phyloP scores from a whole-genome alignment of 495 filamentous ascomycete genomes.

The Articulospora tetracladia region DNA sequence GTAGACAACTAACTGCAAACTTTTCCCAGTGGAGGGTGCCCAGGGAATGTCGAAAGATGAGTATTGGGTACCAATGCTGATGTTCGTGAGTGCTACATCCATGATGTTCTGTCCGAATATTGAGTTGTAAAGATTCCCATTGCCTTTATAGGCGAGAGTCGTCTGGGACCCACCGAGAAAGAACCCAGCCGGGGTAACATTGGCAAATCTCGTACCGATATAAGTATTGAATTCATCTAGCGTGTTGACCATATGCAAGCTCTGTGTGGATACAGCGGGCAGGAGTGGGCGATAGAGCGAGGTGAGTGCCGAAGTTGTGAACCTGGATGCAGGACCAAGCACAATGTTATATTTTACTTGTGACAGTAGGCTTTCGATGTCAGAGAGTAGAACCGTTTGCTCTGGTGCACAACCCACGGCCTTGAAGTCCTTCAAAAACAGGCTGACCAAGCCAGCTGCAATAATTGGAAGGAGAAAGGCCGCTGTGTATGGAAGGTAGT shows the following conservation, averaged over 20 bases:
- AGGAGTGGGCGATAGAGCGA: slow-evolving; percentile 38
- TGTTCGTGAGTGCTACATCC: slow-evolving; percentile 59
- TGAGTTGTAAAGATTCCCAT: slow-evolving; percentile 44
- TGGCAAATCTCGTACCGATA: slow-evolving; percentile 54
- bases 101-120: slow-evolving; percentile 71
- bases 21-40: slow-evolving; percentile 57
- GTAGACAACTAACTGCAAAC: slow-evolving; percentile 77
- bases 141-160: slow-evolving; percentile 59
- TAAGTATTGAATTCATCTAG: slow-evolving; percentile 63
- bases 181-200: slow-evolving; percentile 71
- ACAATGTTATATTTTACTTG: slow-evolving; percentile 45
- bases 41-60: slow-evolving; percentile 68
- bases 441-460: slow-evolving; percentile 68
- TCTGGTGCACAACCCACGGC: slow-evolving; percentile 54
- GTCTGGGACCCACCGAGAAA: slow-evolving; percentile 52
- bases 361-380: slow-evolving; percentile 34
- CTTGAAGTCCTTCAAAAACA: slow-evolving; percentile 59
- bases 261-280: slow-evolving; percentile 26
- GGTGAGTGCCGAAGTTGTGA: slow-evolving; percentile 37
- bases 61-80: slow-evolving; percentile 62
- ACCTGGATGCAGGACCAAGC: slow-evolving; percentile 53
- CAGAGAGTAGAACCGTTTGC: slow-evolving; percentile 33
- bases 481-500: slow-evolving; percentile 67
- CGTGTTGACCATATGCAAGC: slow-evolving; percentile 53
- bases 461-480: slow-evolving; percentile 72